Conservation (phyloP, 2,329 filamentous ascomycete genomes). For the Cercospora citrullina region DNA sequence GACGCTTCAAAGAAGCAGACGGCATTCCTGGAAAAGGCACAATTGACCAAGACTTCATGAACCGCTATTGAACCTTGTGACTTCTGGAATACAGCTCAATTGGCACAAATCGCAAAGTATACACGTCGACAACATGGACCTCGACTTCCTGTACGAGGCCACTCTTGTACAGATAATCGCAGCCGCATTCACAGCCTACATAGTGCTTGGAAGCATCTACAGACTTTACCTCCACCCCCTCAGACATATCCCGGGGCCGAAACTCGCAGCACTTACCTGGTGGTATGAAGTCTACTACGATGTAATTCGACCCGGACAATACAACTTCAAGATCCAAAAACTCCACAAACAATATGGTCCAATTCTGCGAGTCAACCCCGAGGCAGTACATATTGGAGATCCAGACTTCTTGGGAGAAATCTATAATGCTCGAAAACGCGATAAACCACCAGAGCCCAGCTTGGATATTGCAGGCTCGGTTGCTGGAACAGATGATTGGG, state of each 20-base stretch:
- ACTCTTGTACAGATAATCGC: background rate
- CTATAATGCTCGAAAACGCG: conserved; percentile 12
- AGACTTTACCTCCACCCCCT: conserved; percentile 39
- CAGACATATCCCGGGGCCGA: conserved; percentile 38
- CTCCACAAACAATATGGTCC: conserved; percentile 17
- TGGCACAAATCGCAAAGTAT: background rate
- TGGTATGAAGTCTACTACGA: conserved; percentile 26
- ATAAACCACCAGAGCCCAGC: conserved; percentile 12
- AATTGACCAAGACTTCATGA: background rate
- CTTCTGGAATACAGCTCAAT: background rate
- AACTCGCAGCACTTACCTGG: conserved; percentile 38
- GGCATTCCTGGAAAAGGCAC: background rate
- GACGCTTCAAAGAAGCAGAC: background rate
- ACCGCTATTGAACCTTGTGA: background rate
- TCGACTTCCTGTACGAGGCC: conserved; percentile 1
- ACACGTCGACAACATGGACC: background rate
- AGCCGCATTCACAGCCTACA: background rate
- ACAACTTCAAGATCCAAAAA: conserved; percentile 16
- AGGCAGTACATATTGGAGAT: conserved; percentile 20
- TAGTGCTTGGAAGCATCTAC: conserved; percentile 20
- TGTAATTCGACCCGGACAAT: conserved; percentile 16
- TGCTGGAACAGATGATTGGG: conserved; percentile 13
- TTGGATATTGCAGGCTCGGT: conserved; percentile 11
- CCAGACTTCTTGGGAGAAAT: conserved; percentile 13
- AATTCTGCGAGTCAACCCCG: conserved; percentile 17